A percentile compares a stretch with the other conserved stretches of the same genome.
Evolutionary conservation across 1,284 basidiomycete genomes (phyloP).

Genomic region (Rhodotorula mucilaginosa): DNA sequence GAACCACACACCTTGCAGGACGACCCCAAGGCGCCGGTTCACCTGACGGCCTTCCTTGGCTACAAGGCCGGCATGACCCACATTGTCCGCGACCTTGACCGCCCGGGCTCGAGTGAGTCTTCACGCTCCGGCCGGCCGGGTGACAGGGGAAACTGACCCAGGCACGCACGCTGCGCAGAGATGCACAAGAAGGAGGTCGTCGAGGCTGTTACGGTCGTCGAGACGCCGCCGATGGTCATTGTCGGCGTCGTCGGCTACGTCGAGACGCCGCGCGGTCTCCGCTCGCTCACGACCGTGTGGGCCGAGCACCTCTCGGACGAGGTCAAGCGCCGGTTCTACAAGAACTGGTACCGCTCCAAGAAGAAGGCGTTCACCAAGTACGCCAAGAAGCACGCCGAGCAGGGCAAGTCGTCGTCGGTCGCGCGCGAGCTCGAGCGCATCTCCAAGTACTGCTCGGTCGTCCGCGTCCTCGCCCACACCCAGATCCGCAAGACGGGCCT

Average conservation of each 20-base stretch:
- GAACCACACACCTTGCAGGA: slow-evolving; percentile 59
- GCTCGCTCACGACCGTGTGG: slow-evolving; percentile 70
- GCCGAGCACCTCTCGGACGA: slow-evolving; percentile 70
- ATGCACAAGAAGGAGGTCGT: slow-evolving; percentile 99
- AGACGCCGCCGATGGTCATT: slow-evolving; percentile 95
- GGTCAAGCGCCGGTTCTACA: slow-evolving; percentile 88
- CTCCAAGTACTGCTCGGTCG: slow-evolving; percentile 99
- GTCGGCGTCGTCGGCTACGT: slow-evolving; percentile 99
- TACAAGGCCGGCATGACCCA: slow-evolving; percentile 99
- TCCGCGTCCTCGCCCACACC: slow-evolving; percentile 98
- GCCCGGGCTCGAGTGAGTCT: slow-evolving; percentile 94
- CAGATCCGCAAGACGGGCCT: slow-evolving; percentile 98
- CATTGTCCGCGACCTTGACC: slow-evolving; percentile 97
- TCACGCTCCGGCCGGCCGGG: too few relatives aligned
- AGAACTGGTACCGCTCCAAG: slow-evolving; percentile 99
- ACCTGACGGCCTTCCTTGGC: slow-evolving; percentile 96
- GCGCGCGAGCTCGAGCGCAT: slow-evolving; percentile 98
- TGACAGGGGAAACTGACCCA: too few relatives aligned
- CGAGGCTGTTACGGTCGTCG: slow-evolving; percentile 93
- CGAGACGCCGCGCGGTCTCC: slow-evolving; percentile 98
- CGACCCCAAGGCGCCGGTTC: slow-evolving; percentile 98
- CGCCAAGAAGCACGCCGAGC: slow-evolving; percentile 98
- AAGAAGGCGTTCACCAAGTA: slow-evolving; percentile 99
- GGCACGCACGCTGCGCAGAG: slow-evolving; percentile 56
- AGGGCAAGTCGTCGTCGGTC: slow-evolving; percentile 79